Evolutionary conservation across 2,329 filamentous ascomycete genomes (phyloP).

Genomic region (Harringtonia lauricola): DNA sequence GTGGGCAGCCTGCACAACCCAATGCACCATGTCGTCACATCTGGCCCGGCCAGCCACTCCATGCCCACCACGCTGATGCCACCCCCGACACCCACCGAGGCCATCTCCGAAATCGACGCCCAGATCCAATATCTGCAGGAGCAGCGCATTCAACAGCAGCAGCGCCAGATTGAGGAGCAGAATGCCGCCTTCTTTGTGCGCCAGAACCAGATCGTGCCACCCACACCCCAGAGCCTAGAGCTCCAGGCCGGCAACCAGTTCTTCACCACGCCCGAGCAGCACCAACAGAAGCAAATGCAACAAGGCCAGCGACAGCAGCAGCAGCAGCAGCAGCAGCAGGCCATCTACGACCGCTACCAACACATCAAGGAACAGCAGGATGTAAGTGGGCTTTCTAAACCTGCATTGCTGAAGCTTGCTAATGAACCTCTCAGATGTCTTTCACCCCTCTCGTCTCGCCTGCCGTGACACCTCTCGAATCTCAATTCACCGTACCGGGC

Average conservation of each 20-base stretch:
- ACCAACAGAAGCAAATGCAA: constrained; percentile 35
- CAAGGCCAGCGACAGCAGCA: constrained; percentile 31
- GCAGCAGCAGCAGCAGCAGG: constrained; percentile 34
- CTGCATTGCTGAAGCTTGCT: not conserved
- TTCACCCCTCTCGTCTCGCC: constrained; percentile 77
- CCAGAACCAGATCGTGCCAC: constrained; percentile 55
- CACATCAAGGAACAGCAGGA: constrained; percentile 56
- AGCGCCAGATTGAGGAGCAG: constrained; percentile 46
- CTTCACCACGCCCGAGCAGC: constrained; percentile 46
- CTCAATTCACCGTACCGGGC: constrained; percentile 54
- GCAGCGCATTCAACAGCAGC: constrained; percentile 50
- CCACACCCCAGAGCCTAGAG: constrained; percentile 72
- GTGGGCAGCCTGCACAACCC: constrained; percentile 28
- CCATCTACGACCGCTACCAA: constrained; percentile 29
- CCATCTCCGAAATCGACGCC: constrained; percentile 49
- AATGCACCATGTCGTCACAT: constrained; percentile 32
- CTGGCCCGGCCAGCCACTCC: constrained; percentile 29
- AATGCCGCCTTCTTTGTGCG: constrained; percentile 41
- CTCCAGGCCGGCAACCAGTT: constrained; percentile 53
- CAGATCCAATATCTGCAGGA: constrained; percentile 57
- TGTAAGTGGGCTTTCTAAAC: constrained; percentile 25
- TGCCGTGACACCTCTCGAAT: constrained; percentile 71
- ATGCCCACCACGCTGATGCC: constrained; percentile 35
- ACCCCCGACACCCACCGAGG: constrained; percentile 35
- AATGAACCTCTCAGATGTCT: constrained; percentile 45